Conservation (phyloP, 148 eudicot species). For the Limonium bicolor region DNA sequence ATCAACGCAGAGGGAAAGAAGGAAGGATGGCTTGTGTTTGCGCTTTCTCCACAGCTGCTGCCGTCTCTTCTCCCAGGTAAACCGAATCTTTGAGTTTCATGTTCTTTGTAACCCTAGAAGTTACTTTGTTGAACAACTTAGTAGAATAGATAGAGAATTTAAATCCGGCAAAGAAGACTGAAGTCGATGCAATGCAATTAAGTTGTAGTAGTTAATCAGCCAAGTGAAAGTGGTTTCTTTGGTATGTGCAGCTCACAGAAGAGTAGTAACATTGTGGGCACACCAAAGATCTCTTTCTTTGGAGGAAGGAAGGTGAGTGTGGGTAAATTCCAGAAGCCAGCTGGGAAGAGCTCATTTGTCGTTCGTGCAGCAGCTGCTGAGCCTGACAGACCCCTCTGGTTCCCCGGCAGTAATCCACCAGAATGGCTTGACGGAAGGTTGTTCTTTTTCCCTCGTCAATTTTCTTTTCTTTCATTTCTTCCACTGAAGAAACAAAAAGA, state of each 20-base stretch:
- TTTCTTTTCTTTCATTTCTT: neutral
- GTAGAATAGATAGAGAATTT: neutral
- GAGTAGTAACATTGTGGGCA: conserved; percentile 43
- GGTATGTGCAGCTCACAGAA: conserved; percentile 50
- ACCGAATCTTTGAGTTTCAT: neutral
- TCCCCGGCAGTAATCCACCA: conserved; percentile 97
- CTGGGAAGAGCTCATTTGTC: conserved; percentile 16
- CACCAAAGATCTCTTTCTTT: conserved; percentile 58
- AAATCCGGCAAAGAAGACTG: neutral
- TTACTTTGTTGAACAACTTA: neutral
- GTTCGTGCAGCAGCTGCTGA: conserved; percentile 54
- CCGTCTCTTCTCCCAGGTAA: conserved; percentile 77
- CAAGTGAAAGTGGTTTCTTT: neutral
- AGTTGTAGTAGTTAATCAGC: neutral
- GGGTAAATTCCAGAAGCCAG: conserved; percentile 23
- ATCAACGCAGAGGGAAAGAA: neutral
- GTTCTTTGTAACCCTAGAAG: neutral
- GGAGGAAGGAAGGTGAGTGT: conserved; percentile 62
- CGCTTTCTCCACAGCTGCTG: conserved; percentile 83
- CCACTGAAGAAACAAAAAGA: too few relatives aligned
- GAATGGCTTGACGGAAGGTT: conserved; percentile 97
- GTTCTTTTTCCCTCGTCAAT: neutral
- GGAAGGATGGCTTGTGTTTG: conserved; percentile 64
- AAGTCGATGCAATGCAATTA: neutral
- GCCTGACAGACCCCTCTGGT: conserved; percentile 90